Evolutionary conservation across 208 protist species (phyloP).

Genomic region (Entamoeba nuttalli): DNA sequence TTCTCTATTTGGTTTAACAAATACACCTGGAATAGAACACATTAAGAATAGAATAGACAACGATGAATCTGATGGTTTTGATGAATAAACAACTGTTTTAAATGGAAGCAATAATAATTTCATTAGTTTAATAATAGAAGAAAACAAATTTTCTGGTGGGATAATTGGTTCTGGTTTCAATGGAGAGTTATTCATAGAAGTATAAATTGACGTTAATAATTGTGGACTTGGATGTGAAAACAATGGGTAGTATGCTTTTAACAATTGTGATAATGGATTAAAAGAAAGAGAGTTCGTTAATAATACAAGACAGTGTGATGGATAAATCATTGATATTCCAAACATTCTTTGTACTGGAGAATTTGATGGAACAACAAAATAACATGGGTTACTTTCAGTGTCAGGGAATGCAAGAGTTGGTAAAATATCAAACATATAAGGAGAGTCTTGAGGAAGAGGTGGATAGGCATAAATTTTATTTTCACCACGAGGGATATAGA

Average conservation of each 20-base stretch:
- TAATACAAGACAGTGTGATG: background rate
- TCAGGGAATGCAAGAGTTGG: background rate
- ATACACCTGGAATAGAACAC: background rate
- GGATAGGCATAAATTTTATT: background rate
- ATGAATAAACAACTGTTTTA: background rate
- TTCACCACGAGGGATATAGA: background rate
- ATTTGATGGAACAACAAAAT: background rate
- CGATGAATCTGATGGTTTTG: background rate
- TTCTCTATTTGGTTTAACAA: background rate
- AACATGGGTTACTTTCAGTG: background rate
- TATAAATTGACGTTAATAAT: background rate
- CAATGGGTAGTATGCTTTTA: background rate
- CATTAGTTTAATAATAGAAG: background rate
- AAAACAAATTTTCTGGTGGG: background rate
- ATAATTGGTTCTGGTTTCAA: background rate
- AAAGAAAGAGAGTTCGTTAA: background rate
- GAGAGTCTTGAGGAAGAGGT: background rate
- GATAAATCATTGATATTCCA: background rate
- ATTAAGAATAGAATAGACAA: background rate
- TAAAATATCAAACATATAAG: background rate
- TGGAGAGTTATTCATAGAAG: background rate
- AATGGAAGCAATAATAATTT: background rate
- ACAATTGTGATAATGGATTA: background rate
- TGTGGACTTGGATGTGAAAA: background rate
- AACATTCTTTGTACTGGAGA: background rate